Percentiles rank a stretch among this genome's conserved stretches.
phyloP scores from a whole-genome alignment of 441 rosid genomes.

The Syzygium malaccense region DNA sequence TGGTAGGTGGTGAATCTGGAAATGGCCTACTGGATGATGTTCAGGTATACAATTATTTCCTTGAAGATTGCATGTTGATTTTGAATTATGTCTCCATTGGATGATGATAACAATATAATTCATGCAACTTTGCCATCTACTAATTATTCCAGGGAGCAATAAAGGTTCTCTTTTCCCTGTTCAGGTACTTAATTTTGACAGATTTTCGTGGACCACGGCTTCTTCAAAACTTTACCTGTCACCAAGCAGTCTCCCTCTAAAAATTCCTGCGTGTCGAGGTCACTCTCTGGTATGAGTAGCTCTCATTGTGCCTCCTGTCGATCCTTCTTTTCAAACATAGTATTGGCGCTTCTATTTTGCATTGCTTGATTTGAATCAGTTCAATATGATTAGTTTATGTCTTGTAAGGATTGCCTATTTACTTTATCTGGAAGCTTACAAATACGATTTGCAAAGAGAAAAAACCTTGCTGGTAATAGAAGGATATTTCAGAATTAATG shows the following conservation, averaged over 20 bases:
- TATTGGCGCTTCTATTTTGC: not conserved
- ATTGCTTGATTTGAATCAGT: not conserved
- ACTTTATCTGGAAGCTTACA: not conserved
- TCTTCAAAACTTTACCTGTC: slow-evolving; percentile 93
- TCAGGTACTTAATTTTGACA: slow-evolving; percentile 85
- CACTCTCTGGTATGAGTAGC: slow-evolving; percentile 64
- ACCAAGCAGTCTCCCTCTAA: slow-evolving; percentile 86
- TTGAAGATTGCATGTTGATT: not conserved
- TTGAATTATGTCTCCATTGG: not conserved
- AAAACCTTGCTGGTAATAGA: not conserved
- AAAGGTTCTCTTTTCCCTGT: slow-evolving; percentile 1
- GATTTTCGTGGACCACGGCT: slow-evolving; percentile 68
- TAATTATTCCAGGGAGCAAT: not conserved
- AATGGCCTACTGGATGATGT: slow-evolving; percentile 88
- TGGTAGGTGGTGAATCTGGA: slow-evolving; percentile 93
- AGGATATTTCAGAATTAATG: not conserved
- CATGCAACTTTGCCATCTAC: not conserved
- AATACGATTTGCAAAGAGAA: not conserved
- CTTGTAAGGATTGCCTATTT: not conserved
- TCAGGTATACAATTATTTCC: slow-evolving; percentile 43
- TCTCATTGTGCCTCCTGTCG: not conserved
- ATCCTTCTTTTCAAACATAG: not conserved
- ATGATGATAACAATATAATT: not conserved
- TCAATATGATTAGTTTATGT: not conserved
- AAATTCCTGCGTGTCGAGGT: slow-evolving; percentile 98